These are phyloP conservation scores for Ophiorrhiza pumila DNA, from an alignment of 257 asterid species.

Conservation along the genomic window DNA sequence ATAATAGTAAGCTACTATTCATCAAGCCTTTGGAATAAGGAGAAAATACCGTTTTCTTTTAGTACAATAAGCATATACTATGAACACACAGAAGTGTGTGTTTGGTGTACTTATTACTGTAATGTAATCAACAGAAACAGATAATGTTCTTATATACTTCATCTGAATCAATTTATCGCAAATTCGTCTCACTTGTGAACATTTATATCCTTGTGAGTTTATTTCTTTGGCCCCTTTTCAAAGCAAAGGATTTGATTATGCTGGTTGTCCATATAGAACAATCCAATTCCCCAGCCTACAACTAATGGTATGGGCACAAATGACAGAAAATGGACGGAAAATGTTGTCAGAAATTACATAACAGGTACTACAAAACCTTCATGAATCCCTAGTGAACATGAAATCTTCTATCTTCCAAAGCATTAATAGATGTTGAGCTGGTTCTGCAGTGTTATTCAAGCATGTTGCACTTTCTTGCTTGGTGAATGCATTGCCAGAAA, in stretches of 20 bases:
- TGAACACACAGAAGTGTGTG: neutral
- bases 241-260: neutral
- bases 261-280: neutral
- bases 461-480: constrained; percentile 6
- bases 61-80: too few relatives aligned
- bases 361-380: neutral
- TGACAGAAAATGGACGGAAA: neutral
- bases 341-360: neutral
- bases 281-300: neutral
- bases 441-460: neutral
- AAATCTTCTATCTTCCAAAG: neutral
- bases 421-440: neutral
- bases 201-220: neutral
- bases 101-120: neutral
- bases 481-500: constrained; percentile 1
- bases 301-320: neutral
- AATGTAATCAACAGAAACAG: neutral
- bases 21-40: constrained; percentile 31
- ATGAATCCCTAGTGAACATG: neutral
- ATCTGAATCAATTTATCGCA: neutral
- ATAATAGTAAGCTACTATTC: constrained; percentile 6
- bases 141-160: neutral
- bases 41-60: neutral
- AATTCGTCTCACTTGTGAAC: neutral
- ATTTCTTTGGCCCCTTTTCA: neutral